A percentile compares a stretch with the other conserved stretches of the same genome.
Conservation (phyloP, 1,284 basidiomycete species). For the Boletus holoroseus region DNA sequence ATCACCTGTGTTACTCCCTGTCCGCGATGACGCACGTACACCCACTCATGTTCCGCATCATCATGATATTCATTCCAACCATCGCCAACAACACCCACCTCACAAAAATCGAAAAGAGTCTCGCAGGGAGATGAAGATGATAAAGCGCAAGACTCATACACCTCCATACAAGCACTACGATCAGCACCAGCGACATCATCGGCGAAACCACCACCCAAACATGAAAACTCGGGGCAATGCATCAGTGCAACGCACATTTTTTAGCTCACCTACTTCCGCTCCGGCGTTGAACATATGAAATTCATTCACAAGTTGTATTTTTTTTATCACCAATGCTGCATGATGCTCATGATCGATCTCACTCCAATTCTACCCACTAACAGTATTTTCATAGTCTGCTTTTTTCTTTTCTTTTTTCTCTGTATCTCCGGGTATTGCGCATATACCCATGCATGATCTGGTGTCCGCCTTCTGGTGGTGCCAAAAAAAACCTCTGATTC, state of each 20-base stretch:
- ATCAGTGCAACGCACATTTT: slow-evolving; percentile 54
- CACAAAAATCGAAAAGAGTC: slow-evolving; percentile 52
- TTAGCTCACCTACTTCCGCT: slow-evolving; percentile 35
- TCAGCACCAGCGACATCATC: slow-evolving; percentile 35
- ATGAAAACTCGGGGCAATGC: slow-evolving; percentile 55
- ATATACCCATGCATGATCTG: slow-evolving; percentile 26
- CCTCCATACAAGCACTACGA: slow-evolving; percentile 35
- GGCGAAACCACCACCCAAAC: slow-evolving; percentile 55
- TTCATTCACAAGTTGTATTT: slow-evolving; percentile 21
- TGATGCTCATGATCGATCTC: slow-evolving; percentile 7
- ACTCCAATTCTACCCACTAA: slow-evolving; percentile 10
- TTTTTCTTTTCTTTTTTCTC: not conserved
- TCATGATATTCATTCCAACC: slow-evolving; percentile 27
- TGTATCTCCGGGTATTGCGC: slow-evolving; percentile 22
- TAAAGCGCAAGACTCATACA: slow-evolving; percentile 52
- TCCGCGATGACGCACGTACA: slow-evolving; percentile 53
- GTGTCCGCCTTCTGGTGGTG: slow-evolving; percentile 9
- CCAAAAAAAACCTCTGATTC: slow-evolving; percentile 5
- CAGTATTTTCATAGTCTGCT: slow-evolving; percentile 11
- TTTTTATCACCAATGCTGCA: slow-evolving; percentile 9
- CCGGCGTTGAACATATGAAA: slow-evolving; percentile 32
- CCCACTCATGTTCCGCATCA: slow-evolving; percentile 36
- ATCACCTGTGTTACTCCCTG: slow-evolving; percentile 52
- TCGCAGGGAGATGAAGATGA: slow-evolving; percentile 57
- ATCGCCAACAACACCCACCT: slow-evolving; percentile 36